Conservation (phyloP, 169 alveolate genomes). For the Plasmodium gonderi region DNA sequence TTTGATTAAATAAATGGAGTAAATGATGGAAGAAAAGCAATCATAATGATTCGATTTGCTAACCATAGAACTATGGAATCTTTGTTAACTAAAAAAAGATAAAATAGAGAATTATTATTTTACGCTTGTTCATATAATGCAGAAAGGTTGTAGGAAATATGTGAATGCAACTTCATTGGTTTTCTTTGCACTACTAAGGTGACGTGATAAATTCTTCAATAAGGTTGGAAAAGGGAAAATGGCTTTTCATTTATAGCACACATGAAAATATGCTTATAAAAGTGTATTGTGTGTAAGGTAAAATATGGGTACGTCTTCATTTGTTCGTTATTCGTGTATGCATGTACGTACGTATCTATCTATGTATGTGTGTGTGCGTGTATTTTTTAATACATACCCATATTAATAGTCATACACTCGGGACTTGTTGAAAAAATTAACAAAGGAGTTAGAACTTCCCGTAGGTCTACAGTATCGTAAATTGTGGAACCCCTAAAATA, state of each 20-base stretch:
- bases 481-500: constrained; percentile 41
- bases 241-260: background rate
- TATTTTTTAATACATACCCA: constrained; percentile 9
- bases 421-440: constrained; percentile 48
- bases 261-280: background rate
- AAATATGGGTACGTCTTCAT: no score
- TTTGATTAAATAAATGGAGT: background rate
- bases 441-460: constrained; percentile 52
- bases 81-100: constrained; percentile 32
- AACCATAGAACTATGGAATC: constrained; percentile 53
- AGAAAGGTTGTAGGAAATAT: background rate
- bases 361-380: background rate
- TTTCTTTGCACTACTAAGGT: background rate
- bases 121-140: background rate
- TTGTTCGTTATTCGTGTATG: no score
- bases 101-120: background rate
- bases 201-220: background rate
- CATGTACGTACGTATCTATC: background rate
- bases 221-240: background rate
- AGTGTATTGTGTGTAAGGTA: no score
- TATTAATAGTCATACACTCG: constrained; percentile 52
- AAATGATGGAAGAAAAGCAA: background rate
- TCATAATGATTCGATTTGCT: background rate
- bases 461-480: constrained; percentile 14
- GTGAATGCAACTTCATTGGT: background rate